A percentile compares a stretch with the other conserved stretches of the same genome.
Evolutionary conservation across 1,284 basidiomycete species (phyloP).

Genomic region (Heterobasidion occidentale): DNA sequence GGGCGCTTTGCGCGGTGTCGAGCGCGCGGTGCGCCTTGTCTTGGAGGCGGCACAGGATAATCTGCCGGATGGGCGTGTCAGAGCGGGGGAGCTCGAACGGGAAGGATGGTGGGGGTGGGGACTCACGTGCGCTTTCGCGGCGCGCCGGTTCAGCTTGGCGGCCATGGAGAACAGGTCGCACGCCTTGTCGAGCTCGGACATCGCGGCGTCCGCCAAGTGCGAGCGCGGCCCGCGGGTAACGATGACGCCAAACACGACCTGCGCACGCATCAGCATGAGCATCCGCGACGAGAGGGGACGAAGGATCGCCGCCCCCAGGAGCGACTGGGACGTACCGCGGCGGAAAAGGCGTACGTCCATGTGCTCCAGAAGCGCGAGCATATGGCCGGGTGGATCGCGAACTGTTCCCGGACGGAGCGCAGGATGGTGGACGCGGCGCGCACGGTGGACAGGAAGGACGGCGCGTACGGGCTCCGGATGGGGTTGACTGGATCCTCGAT

Average conservation of each 20-base stretch:
- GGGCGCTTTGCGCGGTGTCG: slow-evolving; percentile 26
- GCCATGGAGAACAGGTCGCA: slow-evolving; percentile 19
- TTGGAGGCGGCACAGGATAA: slow-evolving; percentile 43
- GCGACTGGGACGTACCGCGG: slow-evolving; percentile 21
- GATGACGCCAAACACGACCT: slow-evolving; percentile 27
- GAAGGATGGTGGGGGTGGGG: no score
- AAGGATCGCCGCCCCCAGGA: neutral
- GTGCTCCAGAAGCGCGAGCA: slow-evolving; percentile 28
- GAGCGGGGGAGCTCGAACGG: no score
- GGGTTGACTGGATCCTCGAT: slow-evolving; percentile 30
- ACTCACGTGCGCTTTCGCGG: slow-evolving; percentile 22
- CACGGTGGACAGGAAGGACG: slow-evolving; percentile 32
- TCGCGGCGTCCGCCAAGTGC: slow-evolving; percentile 19
- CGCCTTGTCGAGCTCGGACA: slow-evolving; percentile 19
- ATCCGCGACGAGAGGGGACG: no score
- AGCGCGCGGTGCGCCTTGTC: slow-evolving; percentile 50
- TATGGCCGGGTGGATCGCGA: slow-evolving; percentile 22
- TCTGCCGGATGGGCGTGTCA: slow-evolving; percentile 23
- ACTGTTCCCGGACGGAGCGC: slow-evolving; percentile 24
- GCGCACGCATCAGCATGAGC: neutral
- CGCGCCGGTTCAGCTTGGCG: slow-evolving; percentile 15
- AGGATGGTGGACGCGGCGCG: slow-evolving; percentile 25
- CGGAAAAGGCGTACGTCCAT: slow-evolving; percentile 31
- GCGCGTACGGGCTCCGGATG: slow-evolving; percentile 29
- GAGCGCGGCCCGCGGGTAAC: slow-evolving; percentile 15